Conservation (phyloP, 2,329 filamentous ascomycete species). For the Diaporthe vaccinii region DNA sequence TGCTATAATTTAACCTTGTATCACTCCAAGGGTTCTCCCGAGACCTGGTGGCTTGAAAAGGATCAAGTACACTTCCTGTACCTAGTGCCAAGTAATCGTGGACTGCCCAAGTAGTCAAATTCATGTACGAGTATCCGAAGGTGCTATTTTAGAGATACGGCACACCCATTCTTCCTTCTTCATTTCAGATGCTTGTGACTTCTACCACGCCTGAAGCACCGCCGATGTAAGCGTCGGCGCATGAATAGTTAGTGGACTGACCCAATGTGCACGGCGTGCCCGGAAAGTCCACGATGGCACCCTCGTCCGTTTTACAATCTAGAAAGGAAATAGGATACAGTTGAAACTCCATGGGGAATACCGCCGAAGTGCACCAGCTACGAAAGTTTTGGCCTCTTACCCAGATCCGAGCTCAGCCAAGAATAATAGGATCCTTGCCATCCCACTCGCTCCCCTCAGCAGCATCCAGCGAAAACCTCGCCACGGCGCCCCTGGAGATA, state of each 20-base stretch:
- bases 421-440: conserved; percentile 2
- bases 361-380: neutral
- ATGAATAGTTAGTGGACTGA: no score
- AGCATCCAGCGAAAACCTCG: conserved; percentile 1
- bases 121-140: neutral
- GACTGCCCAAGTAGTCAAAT: neutral
- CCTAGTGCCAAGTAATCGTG: neutral
- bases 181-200: neutral
- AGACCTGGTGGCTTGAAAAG: neutral
- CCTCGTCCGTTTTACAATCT: neutral
- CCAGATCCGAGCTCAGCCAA: neutral
- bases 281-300: no score
- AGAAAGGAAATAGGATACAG: no score
- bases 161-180: neutral
- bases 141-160: neutral
- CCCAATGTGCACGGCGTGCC: no score
- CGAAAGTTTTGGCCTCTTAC: neutral
- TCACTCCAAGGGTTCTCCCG: neutral
- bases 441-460: conserved; percentile 15
- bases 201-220: neutral
- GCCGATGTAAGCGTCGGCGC: neutral
- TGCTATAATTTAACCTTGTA: neutral
- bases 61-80: neutral
- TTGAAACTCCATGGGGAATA: no score
- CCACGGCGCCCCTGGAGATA: neutral